Percentiles rank a stretch among this genome's conserved stretches.
Evolutionary conservation across 768 basidiomycete species (phyloP).

Genomic region (Termitomyces sp.): DNA sequence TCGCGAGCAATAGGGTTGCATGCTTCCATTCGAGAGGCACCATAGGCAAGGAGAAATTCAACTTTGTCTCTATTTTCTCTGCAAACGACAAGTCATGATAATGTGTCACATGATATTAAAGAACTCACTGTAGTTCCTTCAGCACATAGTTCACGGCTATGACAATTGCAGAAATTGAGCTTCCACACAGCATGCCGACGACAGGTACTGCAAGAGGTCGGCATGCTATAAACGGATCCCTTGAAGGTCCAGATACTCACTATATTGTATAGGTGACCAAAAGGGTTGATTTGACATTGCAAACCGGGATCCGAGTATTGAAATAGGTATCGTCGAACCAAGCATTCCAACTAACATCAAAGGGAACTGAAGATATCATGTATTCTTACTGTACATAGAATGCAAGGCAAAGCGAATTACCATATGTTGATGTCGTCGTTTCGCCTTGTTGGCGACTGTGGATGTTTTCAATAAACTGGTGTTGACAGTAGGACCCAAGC

Average conservation of each 20-base stretch:
- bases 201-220: conserved; percentile 53
- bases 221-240: neutral
- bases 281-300: conserved; percentile 77
- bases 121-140: conserved; percentile 65
- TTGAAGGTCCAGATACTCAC: conserved; percentile 33
- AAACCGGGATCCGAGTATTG: conserved; percentile 67
- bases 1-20: conserved; percentile 75
- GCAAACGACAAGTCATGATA: neutral
- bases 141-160: conserved; percentile 67
- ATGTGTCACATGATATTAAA: neutral
- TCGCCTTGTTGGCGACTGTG: conserved; percentile 76
- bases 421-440: conserved; percentile 70
- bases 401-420: conserved; percentile 26
- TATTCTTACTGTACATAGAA: neutral
- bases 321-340: conserved; percentile 73
- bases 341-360: conserved; percentile 65
- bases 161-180: conserved; percentile 70
- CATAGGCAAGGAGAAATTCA: conserved; percentile 82
- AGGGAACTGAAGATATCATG: conserved; percentile 43
- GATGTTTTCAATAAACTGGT: neutral
- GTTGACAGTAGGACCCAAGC: neutral
- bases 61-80: conserved; percentile 84
- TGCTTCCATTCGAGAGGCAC: conserved; percentile 80
- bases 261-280: conserved; percentile 81
- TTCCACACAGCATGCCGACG: conserved; percentile 83